A percentile compares a stretch with the other conserved stretches of the same genome.
Evolutionary conservation across 78 protist species (phyloP).

Genomic region (Planoprotostelium fungivorum): DNA sequence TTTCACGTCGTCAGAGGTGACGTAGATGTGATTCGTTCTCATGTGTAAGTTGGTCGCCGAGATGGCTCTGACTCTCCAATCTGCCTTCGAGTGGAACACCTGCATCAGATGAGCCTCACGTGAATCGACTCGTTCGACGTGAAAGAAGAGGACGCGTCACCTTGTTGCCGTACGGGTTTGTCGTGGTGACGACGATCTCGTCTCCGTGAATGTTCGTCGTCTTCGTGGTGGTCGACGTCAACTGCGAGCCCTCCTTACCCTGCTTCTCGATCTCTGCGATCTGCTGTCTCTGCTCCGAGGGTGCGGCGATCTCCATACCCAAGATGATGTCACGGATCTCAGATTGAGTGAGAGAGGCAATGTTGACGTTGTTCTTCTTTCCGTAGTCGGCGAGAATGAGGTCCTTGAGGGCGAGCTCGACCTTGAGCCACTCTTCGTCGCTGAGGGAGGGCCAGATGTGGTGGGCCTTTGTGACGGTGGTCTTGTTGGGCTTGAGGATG

Average conservation of each 20-base stretch:
- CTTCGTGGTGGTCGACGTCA: slow-evolving; percentile 86
- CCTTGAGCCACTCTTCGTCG: slow-evolving; percentile 97
- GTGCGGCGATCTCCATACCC: slow-evolving; percentile 99
- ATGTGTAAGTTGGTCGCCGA: slow-evolving; percentile 95
- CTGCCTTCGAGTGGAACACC: slow-evolving; percentile 85
- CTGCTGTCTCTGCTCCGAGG: slow-evolving; percentile 94
- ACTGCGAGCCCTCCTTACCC: slow-evolving; percentile 71
- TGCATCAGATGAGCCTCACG: no score
- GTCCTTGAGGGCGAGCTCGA: slow-evolving; percentile 95
- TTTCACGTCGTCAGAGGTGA: slow-evolving; percentile 80
- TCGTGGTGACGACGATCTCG: slow-evolving; percentile 91
- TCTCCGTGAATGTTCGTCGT: slow-evolving; percentile 96
- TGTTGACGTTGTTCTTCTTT: slow-evolving; percentile 96
- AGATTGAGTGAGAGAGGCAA: slow-evolving; percentile 93
- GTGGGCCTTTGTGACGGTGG: slow-evolving; percentile 87
- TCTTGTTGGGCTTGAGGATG: slow-evolving; percentile 91
- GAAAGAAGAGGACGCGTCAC: slow-evolving; percentile 4
- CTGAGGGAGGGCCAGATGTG: slow-evolving; percentile 99
- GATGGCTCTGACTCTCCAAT: slow-evolving; percentile 99
- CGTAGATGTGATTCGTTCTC: slow-evolving; percentile 97
- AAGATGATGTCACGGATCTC: slow-evolving; percentile 99
- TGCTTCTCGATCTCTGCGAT: slow-evolving; percentile 98
- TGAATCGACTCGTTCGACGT: no score
- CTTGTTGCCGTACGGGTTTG: slow-evolving; percentile 90
- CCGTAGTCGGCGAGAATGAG: slow-evolving; percentile 98